Evolutionary conservation across 2,329 filamentous ascomycete genomes (phyloP).

Genomic region (Sporothrix brunneoviolacea): DNA sequence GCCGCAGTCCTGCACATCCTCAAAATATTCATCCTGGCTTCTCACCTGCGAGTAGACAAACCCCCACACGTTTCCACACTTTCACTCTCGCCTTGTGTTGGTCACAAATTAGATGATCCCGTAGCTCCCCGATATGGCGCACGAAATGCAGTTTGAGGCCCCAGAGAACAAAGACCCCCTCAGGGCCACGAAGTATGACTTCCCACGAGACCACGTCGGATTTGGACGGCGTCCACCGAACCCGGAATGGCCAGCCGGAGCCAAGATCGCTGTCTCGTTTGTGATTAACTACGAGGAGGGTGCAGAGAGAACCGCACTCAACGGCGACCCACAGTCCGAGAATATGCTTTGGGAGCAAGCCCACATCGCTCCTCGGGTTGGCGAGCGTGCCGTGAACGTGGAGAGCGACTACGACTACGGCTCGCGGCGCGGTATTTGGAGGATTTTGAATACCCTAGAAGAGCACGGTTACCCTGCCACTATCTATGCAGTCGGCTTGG

Average conservation of each 20-base stretch:
- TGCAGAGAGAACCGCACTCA: constrained; percentile 26
- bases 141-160: not conserved
- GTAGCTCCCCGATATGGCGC: no score
- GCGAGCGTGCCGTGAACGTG: constrained; percentile 14
- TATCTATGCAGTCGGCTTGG: constrained; percentile 15
- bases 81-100: not conserved
- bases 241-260: constrained; percentile 29
- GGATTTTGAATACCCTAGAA: constrained; percentile 15
- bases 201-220: constrained; percentile 19
- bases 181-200: constrained; percentile 17
- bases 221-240: constrained; percentile 16
- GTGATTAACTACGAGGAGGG: constrained; percentile 31
- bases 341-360: constrained; percentile 14
- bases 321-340: constrained; percentile 26
- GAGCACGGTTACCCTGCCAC: constrained; percentile 12
- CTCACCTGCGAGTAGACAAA: no score
- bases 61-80: no score
- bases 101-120: not conserved
- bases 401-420: constrained; percentile 20
- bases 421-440: constrained; percentile 16
- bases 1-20: no score
- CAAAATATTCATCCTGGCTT: no score
- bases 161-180: constrained; percentile 3
- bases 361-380: constrained; percentile 8
- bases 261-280: constrained; percentile 31